Conservation (phyloP, 306 rosid species). For the Herpetospermum pedunculosum region DNA sequence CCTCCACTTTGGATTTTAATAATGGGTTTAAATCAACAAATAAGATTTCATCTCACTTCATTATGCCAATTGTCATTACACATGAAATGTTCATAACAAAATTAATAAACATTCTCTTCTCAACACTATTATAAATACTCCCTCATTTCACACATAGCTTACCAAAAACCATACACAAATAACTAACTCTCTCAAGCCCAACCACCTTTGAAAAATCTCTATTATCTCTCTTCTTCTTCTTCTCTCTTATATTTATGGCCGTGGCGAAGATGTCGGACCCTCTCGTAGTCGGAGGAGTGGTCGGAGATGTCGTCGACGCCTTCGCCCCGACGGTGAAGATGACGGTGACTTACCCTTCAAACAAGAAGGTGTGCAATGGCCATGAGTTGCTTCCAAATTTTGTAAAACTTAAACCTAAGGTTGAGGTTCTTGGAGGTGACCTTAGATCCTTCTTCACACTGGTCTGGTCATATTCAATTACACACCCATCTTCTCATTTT, state of each 20-base stretch:
- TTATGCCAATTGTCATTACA: neutral
- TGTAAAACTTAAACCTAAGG: constrained; percentile 52
- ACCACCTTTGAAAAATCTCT: neutral
- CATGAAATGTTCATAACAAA: neutral
- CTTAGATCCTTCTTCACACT: constrained; percentile 81
- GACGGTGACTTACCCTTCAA: constrained; percentile 40
- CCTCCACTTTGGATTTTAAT: neutral
- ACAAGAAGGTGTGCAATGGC: constrained; percentile 61
- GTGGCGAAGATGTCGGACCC: constrained; percentile 41
- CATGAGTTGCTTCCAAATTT: constrained; percentile 65
- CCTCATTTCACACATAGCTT: neutral
- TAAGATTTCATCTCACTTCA: neutral
- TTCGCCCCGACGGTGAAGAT: constrained; percentile 40
- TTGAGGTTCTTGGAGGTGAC: constrained; percentile 78
- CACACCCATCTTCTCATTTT: neutral
- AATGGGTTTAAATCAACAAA: neutral
- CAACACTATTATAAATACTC: neutral
- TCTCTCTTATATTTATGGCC: neutral
- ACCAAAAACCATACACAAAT: neutral
- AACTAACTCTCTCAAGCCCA: neutral
- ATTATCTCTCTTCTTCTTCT: neutral
- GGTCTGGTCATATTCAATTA: constrained; percentile 21
- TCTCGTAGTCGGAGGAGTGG: constrained; percentile 60
- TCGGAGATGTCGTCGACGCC: constrained; percentile 73
- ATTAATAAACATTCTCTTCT: neutral